A percentile compares a stretch with the other conserved stretches of the same genome.
Conservation (phyloP, 805 yeast genomes). For the Huiozyma naganishii region DNA sequence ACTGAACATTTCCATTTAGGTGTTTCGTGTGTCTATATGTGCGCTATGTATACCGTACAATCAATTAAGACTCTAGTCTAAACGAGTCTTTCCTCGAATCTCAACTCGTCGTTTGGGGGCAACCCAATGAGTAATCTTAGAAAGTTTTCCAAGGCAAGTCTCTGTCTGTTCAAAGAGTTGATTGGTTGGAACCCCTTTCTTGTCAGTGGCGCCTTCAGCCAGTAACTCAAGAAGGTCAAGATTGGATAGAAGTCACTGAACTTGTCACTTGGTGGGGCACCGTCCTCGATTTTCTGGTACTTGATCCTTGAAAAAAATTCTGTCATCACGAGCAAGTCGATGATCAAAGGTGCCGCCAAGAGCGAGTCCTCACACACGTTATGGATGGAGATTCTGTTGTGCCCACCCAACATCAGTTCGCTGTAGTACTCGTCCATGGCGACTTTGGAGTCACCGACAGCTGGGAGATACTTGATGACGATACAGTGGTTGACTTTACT, state of each 20-base stretch:
- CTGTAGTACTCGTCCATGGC: conserved; percentile 98
- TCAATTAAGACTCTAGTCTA: background rate
- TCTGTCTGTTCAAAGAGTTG: conserved; percentile 90
- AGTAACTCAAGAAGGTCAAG: conserved; percentile 76
- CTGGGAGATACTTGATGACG: conserved; percentile 86
- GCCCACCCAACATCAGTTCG: conserved; percentile 95
- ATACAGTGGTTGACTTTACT: conserved; percentile 83
- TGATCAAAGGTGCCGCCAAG: conserved; percentile 88
- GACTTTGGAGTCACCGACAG: conserved; percentile 92
- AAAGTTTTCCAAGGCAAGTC: conserved; percentile 84
- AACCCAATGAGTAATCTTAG: conserved; percentile 83
- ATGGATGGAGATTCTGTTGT: conserved; percentile 86
- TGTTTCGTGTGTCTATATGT: too few relatives aligned
- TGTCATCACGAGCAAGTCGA: conserved; percentile 80
- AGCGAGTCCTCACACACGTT: conserved; percentile 95
- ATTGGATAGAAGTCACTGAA: conserved; percentile 73
- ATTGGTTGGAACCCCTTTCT: conserved; percentile 85
- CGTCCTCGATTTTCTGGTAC: conserved; percentile 45
- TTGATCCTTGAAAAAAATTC: conserved; percentile 83
- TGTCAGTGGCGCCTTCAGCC: conserved; percentile 94
- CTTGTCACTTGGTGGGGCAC: conserved; percentile 17
- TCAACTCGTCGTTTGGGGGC: conserved; percentile 80
- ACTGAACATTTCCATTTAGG: too few relatives aligned
- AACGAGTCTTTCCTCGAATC: conserved; percentile 75
- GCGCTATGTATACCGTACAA: too few relatives aligned